A percentile compares a stretch with the other conserved stretches of the same genome.
phyloP scores from a whole-genome alignment of 352 stramenopile species.

The Paralagenidium karlingii region DNA sequence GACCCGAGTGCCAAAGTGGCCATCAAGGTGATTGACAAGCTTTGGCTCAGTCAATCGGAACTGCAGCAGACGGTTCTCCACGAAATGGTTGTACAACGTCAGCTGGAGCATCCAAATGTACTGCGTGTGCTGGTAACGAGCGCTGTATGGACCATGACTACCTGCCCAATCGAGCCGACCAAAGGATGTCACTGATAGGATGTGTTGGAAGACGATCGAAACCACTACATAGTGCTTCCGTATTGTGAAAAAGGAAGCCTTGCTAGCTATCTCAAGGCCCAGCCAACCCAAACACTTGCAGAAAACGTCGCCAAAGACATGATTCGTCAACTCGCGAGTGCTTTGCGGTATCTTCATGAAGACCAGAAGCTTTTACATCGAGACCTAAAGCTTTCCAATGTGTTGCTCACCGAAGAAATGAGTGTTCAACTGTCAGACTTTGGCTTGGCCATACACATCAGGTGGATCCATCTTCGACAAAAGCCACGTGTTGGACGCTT shows the following conservation, averaged over 20 bases:
- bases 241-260: constrained; percentile 43
- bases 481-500: background rate
- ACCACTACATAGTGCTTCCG: constrained; percentile 67
- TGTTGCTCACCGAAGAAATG: constrained; percentile 34
- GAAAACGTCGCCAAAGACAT: constrained; percentile 1
- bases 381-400: constrained; percentile 67
- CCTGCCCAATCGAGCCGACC: background rate
- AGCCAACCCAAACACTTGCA: constrained; percentile 1
- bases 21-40: constrained; percentile 79
- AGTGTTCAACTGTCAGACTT: constrained; percentile 69
- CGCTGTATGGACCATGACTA: background rate
- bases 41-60: constrained; percentile 40
- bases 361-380: constrained; percentile 33
- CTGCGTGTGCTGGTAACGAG: constrained; percentile 23
- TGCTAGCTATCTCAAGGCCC: constrained; percentile 5
- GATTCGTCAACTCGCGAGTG: constrained; percentile 1
- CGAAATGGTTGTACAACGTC: constrained; percentile 56
- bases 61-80: constrained; percentile 46
- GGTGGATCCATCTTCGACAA: background rate
- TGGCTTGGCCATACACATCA: constrained; percentile 38
- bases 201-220: constrained; percentile 68
- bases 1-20: constrained; percentile 22
- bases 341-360: background rate
- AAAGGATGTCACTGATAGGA: constrained; percentile 27
- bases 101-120: constrained; percentile 37